phyloP scores from a whole-genome alignment of 352 stramenopile species.

The Globisporangium irregulare region DNA sequence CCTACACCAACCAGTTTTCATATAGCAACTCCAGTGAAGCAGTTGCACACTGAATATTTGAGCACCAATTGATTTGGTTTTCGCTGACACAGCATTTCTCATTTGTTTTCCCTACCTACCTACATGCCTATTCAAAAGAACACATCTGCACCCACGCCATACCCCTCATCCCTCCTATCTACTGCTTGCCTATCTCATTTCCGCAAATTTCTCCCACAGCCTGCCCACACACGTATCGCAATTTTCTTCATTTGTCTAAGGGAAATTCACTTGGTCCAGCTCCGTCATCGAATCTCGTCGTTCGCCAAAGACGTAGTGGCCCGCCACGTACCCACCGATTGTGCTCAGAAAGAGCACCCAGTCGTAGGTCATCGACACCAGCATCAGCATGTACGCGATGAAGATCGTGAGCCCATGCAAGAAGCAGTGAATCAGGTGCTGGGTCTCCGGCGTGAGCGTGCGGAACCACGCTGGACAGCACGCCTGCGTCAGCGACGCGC shows the following conservation, averaged over 20 bases:
- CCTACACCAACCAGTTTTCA: no score
- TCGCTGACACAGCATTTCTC: neutral
- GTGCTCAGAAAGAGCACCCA: conserved; percentile 52
- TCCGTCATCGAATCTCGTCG: conserved; percentile 43
- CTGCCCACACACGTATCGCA: neutral
- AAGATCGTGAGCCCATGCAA: conserved; percentile 63
- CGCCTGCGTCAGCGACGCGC: conserved; percentile 25
- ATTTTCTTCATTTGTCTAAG: neutral
- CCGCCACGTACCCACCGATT: conserved; percentile 53
- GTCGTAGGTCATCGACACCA: conserved; percentile 82
- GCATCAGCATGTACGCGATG: conserved; percentile 78
- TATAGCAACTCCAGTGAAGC: neutral
- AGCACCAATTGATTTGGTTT: neutral
- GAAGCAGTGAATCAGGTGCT: conserved; percentile 53
- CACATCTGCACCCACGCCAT: neutral
- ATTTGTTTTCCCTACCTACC: neutral
- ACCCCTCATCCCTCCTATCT: neutral
- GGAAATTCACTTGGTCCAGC: conserved; percentile 22
- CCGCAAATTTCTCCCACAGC: neutral
- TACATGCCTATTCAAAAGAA: neutral
- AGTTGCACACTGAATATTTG: neutral
- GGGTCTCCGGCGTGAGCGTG: conserved; percentile 39
- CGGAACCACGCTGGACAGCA: conserved; percentile 56
- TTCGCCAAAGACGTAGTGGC: conserved; percentile 69
- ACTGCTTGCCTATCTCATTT: neutral